Conservation (phyloP, 2,329 filamentous ascomycete species). For the Colletotrichum falcatum region DNA sequence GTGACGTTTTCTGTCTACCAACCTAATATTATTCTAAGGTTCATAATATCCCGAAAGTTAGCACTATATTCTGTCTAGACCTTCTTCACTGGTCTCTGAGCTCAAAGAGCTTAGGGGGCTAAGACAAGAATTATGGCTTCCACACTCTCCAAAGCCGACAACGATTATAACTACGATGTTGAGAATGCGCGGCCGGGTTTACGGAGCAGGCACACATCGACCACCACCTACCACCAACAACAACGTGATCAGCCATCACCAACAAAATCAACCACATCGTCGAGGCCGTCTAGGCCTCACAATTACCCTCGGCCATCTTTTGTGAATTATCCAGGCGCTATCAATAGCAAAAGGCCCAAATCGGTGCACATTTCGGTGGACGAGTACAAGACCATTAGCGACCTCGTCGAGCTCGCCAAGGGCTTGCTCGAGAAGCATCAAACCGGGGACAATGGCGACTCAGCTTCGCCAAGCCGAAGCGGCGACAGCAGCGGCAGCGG, state of each 20-base stretch:
- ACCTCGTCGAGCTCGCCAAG: slow-evolving; percentile 34
- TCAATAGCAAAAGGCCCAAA: slow-evolving; percentile 5
- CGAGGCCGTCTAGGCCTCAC: neutral
- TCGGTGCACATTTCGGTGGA: slow-evolving; percentile 33
- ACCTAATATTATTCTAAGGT: too few species aligned
- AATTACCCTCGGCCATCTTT: slow-evolving; percentile 19
- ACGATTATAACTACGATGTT: neutral
- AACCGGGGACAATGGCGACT: neutral
- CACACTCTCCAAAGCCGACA: neutral
- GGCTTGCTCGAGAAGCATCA: slow-evolving; percentile 27
- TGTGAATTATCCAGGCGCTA: slow-evolving; percentile 21
- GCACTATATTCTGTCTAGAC: too few species aligned
- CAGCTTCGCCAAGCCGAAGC: neutral
- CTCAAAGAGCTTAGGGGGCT: too few species aligned
- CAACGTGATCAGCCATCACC: neutral
- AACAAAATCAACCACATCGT: neutral
- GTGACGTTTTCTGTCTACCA: too few species aligned
- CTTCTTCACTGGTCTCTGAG: too few species aligned
- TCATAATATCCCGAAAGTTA: too few species aligned
- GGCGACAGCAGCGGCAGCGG: too few species aligned
- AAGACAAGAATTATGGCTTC: slow-evolving; percentile 6
- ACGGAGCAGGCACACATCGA: neutral
- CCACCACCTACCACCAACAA: neutral
- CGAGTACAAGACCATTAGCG: slow-evolving; percentile 35
- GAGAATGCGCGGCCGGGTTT: neutral